Conservation (phyloP, 2,329 filamentous ascomycete species). For the Pseudogymnoascus sp. region DNA sequence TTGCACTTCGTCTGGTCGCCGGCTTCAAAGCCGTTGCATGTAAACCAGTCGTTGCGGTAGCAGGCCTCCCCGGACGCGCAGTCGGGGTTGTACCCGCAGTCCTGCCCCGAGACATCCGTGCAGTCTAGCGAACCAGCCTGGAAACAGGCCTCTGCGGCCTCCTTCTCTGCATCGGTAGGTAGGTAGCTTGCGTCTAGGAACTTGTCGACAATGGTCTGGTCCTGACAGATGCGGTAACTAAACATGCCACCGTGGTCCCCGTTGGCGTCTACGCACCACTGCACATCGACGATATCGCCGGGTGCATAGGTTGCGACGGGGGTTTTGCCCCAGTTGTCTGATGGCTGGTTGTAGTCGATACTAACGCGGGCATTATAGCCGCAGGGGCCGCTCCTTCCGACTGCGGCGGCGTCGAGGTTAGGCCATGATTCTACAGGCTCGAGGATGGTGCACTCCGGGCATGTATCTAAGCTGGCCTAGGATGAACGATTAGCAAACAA, state of each 20-base stretch:
- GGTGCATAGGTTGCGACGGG: constrained; percentile 38
- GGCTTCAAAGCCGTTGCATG: constrained; percentile 40
- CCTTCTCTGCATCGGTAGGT: constrained; percentile 45
- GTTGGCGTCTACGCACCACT: constrained; percentile 51
- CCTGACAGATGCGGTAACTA: constrained; percentile 45
- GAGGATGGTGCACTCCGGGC: constrained; percentile 47
- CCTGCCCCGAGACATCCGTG: constrained; percentile 43
- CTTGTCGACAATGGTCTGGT: constrained; percentile 44
- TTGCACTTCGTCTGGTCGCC: constrained; percentile 31
- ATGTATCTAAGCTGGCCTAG: constrained; percentile 42
- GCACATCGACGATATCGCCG: constrained; percentile 41
- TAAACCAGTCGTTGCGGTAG: constrained; percentile 48
- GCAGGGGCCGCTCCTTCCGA: constrained; percentile 43
- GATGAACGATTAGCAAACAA: not conserved
- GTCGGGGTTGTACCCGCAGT: constrained; percentile 42
- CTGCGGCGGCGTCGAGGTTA: constrained; percentile 36
- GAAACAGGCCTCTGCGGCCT: constrained; percentile 47
- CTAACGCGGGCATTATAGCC: constrained; percentile 47
- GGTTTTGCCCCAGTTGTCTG: constrained; percentile 35
- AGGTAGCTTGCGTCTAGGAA: constrained; percentile 40
- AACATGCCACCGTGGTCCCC: constrained; percentile 52
- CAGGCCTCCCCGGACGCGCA: constrained; percentile 38
- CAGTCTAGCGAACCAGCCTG: constrained; percentile 40
- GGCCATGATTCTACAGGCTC: constrained; percentile 47
- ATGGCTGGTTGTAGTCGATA: constrained; percentile 43